Conservation (phyloP, 75 land plant species). For the Pinus albicaulis region DNA sequence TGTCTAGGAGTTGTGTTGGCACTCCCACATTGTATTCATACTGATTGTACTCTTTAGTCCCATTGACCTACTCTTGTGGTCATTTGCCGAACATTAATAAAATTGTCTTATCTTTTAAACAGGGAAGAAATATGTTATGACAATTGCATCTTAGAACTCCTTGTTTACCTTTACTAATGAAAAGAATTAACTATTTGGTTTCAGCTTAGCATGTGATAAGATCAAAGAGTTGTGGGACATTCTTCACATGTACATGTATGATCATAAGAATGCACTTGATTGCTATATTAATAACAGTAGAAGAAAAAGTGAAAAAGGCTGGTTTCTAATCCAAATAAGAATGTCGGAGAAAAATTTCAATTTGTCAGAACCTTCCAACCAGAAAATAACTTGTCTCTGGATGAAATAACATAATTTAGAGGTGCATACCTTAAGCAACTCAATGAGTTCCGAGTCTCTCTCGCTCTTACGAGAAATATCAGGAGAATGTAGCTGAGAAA, state of each 20-base stretch:
- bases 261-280: neutral
- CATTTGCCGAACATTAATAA: no score
- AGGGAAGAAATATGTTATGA: neutral
- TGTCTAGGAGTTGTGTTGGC: no score
- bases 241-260: neutral
- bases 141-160: neutral
- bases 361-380: neutral
- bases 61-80: no score
- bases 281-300: neutral
- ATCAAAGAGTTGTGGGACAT: neutral
- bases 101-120: neutral
- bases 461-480: slow-evolving; percentile 5
- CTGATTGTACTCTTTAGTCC: no score
- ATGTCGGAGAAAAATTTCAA: neutral
- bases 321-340: neutral
- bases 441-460: neutral
- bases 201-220: neutral
- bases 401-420: neutral
- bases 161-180: neutral
- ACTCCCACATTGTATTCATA: no score
- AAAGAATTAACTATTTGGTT: neutral
- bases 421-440: slow-evolving; percentile 4
- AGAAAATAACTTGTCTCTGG: neutral
- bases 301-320: neutral
- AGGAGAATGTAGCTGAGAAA: neutral